Percentiles rank a stretch among this genome's conserved stretches.
phyloP scores from a whole-genome alignment of 331 rosid genomes.

The Malus hybrid region DNA sequence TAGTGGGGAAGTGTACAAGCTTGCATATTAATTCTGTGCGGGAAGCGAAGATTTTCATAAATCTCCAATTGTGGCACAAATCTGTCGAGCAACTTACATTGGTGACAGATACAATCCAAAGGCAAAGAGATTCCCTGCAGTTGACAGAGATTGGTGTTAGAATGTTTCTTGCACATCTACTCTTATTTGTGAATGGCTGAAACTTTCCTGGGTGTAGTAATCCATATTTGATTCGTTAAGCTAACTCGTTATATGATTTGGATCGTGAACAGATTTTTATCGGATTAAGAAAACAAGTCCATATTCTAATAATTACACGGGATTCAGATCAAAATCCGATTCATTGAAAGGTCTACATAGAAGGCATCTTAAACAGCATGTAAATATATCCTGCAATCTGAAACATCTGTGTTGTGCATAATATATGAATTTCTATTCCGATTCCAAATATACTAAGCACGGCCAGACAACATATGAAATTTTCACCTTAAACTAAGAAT shows the following conservation, averaged over 20 bases:
- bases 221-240: not conserved
- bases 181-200: not conserved
- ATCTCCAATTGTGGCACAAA: not conserved
- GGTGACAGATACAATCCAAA: slow-evolving; percentile 82
- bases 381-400: not conserved
- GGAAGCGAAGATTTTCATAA: not conserved
- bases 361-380: not conserved
- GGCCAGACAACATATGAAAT: not conserved
- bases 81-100: slow-evolving; percentile 43
- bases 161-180: not conserved
- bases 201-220: not conserved
- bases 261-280: not conserved
- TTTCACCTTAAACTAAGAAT: not conserved
- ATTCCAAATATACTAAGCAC: not conserved
- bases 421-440: not conserved
- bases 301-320: not conserved
- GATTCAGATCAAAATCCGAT: not conserved
- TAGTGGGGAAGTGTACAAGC: not conserved
- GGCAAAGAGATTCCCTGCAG: slow-evolving; percentile 82
- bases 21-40: not conserved
- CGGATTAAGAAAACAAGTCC: not conserved
- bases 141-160: slow-evolving; percentile 8
- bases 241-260: not conserved
- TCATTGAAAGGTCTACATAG: not conserved
- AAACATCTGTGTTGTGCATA: not conserved